These are phyloP conservation scores for Sclerotinia minor DNA, from an alignment of 2,329 filamentous ascomycete genomes.

Conservation along the genomic window DNA sequence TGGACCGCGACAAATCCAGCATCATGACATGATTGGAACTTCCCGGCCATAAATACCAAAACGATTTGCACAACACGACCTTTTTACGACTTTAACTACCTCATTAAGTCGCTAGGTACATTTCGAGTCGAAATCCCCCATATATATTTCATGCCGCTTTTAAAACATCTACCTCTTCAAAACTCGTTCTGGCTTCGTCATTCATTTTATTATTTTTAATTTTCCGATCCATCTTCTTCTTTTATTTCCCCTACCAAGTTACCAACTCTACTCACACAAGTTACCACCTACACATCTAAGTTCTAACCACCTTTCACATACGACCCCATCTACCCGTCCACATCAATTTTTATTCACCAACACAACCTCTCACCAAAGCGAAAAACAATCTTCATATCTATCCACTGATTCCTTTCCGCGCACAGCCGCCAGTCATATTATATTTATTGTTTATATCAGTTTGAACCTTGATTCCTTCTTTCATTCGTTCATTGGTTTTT, in stretches of 20 bases:
- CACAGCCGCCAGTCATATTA: conserved; percentile 5
- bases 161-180: not conserved
- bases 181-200: not conserved
- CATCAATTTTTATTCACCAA: not conserved
- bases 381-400: not conserved
- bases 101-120: not conserved
- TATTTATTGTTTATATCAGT: not conserved
- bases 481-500: not conserved
- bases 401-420: not conserved
- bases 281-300: no score
- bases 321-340: not conserved
- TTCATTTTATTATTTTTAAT: not conserved
- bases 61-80: not conserved
- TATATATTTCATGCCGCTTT: conserved; percentile 10
- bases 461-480: not conserved
- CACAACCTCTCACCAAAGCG: not conserved
- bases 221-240: no score
- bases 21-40: not conserved
- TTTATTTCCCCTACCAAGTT: not conserved
- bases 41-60: not conserved
- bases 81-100: not conserved
- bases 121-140: conserved; percentile 18
- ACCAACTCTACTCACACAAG: not conserved
- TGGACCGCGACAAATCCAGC: not conserved
- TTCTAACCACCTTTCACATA: no score